These are phyloP conservation scores for Histomonas meleagridis DNA, from an alignment of 208 protist genomes.

Conservation along the genomic window DNA sequence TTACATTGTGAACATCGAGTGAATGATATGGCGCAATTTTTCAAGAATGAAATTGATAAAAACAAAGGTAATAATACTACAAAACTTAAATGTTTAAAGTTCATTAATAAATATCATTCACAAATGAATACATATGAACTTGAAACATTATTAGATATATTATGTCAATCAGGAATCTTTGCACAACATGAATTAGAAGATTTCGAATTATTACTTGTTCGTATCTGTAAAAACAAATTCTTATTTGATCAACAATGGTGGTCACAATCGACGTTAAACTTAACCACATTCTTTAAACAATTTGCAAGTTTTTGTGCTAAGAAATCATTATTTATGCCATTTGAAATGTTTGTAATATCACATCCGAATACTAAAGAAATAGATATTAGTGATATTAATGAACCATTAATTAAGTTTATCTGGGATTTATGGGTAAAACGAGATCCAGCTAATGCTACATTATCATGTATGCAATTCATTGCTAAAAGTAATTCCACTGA, in stretches of 20 bases:
- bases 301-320: neutral
- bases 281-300: neutral
- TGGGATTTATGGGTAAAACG: conserved; percentile 27
- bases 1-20: conserved; percentile 2
- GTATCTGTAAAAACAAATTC: conserved; percentile 12
- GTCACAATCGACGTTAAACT: neutral
- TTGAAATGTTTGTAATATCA: conserved; percentile 22
- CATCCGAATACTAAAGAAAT: neutral
- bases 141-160: conserved; percentile 23
- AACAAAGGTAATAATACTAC: neutral
- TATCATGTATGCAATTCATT: conserved; percentile 34
- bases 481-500: neutral
- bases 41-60: neutral
- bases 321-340: conserved; percentile 1
- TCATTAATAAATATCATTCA: neutral
- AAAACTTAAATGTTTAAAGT: neutral
- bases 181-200: neutral
- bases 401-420: neutral
- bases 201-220: neutral
- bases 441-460: neutral
- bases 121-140: conserved; percentile 21
- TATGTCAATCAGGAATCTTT: neutral
- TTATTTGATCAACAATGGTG: neutral
- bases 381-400: neutral
- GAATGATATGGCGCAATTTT: neutral